These are phyloP conservation scores for Ogataea chonburiensis DNA, from an alignment of 805 yeast species.

Conservation along the genomic window DNA sequence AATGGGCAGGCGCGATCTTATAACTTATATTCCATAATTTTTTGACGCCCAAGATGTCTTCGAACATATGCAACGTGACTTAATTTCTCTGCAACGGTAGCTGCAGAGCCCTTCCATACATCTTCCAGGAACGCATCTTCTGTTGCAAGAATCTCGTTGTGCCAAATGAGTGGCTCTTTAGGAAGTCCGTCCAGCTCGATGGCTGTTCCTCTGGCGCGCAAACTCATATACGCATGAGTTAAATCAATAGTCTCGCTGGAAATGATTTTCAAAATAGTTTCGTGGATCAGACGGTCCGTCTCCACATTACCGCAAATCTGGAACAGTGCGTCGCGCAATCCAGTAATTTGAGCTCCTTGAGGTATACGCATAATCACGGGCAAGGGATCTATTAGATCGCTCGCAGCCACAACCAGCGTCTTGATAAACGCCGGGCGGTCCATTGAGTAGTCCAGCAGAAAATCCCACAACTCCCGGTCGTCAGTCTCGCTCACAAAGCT, in stretches of 20 bases:
- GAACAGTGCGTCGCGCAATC: slow-evolving; percentile 58
- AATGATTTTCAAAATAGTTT: slow-evolving; percentile 54
- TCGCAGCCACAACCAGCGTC: slow-evolving; percentile 67
- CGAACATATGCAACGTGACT: slow-evolving; percentile 34
- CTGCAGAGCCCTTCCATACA: slow-evolving; percentile 31
- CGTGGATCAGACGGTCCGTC: slow-evolving; percentile 50
- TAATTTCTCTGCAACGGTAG: slow-evolving; percentile 30
- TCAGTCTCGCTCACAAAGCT: slow-evolving; percentile 66
- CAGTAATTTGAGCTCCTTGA: slow-evolving; percentile 57
- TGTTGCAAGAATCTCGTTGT: slow-evolving; percentile 11
- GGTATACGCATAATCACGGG: slow-evolving; percentile 68
- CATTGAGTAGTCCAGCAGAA: slow-evolving; percentile 67
- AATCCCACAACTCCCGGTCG: slow-evolving; percentile 80
- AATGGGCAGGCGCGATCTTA: neutral
- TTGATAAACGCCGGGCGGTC: slow-evolving; percentile 73
- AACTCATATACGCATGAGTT: slow-evolving; percentile 31
- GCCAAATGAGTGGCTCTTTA: slow-evolving; percentile 4
- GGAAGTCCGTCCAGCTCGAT: slow-evolving; percentile 23
- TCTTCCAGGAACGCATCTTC: slow-evolving; percentile 34
- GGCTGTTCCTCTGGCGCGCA: slow-evolving; percentile 35
- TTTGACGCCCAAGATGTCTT: slow-evolving; percentile 11
- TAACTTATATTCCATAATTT: neutral
- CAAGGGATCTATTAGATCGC: slow-evolving; percentile 65
- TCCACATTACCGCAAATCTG: slow-evolving; percentile 65
- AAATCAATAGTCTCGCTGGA: slow-evolving; percentile 47